These are phyloP conservation scores for Rhizopus delemar DNA, from an alignment of 371 early-diverging fungal genomes.

Conservation along the genomic window DNA sequence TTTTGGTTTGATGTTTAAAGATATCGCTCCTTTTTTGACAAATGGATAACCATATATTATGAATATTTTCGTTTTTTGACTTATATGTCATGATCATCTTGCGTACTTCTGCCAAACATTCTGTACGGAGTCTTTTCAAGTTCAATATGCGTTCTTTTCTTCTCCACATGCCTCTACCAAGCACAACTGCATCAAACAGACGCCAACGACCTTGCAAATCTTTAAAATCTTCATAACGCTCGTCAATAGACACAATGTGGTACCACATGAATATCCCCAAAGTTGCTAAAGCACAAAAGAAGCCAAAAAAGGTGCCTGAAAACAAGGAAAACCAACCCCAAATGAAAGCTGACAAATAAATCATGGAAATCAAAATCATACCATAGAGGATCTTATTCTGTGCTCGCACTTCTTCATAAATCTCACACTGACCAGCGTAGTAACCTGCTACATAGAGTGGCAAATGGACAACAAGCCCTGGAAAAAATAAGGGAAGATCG, in stretches of 20 bases:
- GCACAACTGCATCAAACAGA: slow-evolving; percentile 52
- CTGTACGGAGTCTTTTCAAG: slow-evolving; percentile 38
- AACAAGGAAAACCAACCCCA: slow-evolving; percentile 49
- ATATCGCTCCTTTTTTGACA: slow-evolving; percentile 32
- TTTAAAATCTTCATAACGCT: slow-evolving; percentile 52
- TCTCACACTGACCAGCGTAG: slow-evolving; percentile 49
- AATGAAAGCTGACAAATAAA: slow-evolving; percentile 43
- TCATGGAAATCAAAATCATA: slow-evolving; percentile 40
- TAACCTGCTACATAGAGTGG: slow-evolving; percentile 59
- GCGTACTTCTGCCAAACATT: slow-evolving; percentile 31
- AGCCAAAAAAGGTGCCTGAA: slow-evolving; percentile 45
- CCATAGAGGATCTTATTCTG: slow-evolving; percentile 59
- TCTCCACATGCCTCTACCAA: slow-evolving; percentile 53
- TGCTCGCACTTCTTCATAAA: slow-evolving; percentile 58
- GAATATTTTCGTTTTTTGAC: slow-evolving; percentile 35
- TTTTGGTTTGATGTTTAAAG: slow-evolving; percentile 27
- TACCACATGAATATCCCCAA: slow-evolving; percentile 50
- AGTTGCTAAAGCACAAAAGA: slow-evolving; percentile 43
- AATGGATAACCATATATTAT: slow-evolving; percentile 35
- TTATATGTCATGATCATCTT: slow-evolving; percentile 38
- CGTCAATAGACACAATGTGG: slow-evolving; percentile 50
- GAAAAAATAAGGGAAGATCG: slow-evolving; percentile 57
- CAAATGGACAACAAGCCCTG: slow-evolving; percentile 54
- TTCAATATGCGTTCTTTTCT: slow-evolving; percentile 35
- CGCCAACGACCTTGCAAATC: slow-evolving; percentile 51